phyloP scores from a whole-genome alignment of 768 basidiomycete species.

The Leccinellum rugosiceps region DNA sequence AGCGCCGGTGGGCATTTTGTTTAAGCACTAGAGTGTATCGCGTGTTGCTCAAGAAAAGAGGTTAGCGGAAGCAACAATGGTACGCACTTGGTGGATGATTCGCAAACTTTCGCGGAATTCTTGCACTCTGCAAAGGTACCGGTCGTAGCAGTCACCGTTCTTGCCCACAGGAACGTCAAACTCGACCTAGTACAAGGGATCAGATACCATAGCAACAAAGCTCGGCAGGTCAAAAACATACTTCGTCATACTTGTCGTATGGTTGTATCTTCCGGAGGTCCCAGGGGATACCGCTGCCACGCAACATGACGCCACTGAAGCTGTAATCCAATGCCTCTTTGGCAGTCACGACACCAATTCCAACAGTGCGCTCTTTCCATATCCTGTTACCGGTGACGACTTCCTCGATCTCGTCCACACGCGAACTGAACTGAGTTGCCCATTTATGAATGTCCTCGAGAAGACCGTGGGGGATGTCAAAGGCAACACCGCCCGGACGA shows the following conservation, averaged over 20 bases:
- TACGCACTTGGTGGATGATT: constrained; percentile 73
- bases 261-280: constrained; percentile 89
- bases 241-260: constrained; percentile 96
- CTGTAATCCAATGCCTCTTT: constrained; percentile 89
- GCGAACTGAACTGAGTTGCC: constrained; percentile 89
- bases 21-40: constrained; percentile 65
- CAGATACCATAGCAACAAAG: neutral
- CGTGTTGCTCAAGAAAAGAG: neutral
- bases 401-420: constrained; percentile 97
- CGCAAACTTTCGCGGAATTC: constrained; percentile 94
- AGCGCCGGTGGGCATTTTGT: constrained; percentile 93
- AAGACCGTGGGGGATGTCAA: constrained; percentile 97
- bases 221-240: constrained; percentile 26
- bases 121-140: constrained; percentile 95
- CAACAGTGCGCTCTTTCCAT: constrained; percentile 94
- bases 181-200: constrained; percentile 59
- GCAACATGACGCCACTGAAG: constrained; percentile 96
- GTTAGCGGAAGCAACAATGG: neutral
- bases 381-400: constrained; percentile 97
- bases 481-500: constrained; percentile 96
- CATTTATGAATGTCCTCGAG: constrained; percentile 97
- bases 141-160: constrained; percentile 97
- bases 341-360: constrained; percentile 86
- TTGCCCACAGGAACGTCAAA: constrained; percentile 96
- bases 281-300: constrained; percentile 93